Conservation (phyloP, 768 basidiomycete species). For the Naganishia vishniacii region DNA sequence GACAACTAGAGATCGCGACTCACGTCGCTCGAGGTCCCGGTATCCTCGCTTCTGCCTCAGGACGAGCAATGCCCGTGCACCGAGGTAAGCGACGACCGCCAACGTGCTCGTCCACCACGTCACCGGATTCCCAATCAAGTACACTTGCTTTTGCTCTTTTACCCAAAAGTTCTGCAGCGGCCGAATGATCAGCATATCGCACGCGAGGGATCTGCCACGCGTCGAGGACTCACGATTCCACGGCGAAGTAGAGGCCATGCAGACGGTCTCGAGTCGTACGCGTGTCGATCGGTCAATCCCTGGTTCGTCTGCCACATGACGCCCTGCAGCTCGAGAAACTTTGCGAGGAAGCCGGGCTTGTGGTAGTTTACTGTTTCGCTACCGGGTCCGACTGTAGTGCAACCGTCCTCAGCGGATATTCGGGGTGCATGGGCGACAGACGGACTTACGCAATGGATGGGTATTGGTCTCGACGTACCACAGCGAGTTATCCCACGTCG, state of each 20-base stretch:
- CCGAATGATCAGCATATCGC: not conserved
- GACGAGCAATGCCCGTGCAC: constrained; percentile 69
- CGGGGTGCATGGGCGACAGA: too few species aligned
- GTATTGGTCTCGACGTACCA: constrained; percentile 88
- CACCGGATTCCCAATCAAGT: constrained; percentile 88
- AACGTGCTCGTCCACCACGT: constrained; percentile 83
- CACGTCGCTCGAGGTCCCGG: constrained; percentile 86
- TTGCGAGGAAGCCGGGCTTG: constrained; percentile 78
- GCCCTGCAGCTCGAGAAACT: constrained; percentile 83
- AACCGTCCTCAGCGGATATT: too few species aligned
- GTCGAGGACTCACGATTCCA: constrained; percentile 69
- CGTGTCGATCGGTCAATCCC: constrained; percentile 88
- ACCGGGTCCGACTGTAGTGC: constrained; percentile 59
- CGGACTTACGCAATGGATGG: constrained; percentile 66
- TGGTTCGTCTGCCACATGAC: constrained; percentile 99
- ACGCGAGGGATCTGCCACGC: too few species aligned
- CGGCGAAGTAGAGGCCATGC: constrained; percentile 85
- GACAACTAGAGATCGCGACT: constrained; percentile 41
- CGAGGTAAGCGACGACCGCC: constrained; percentile 63
- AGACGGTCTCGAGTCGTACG: constrained; percentile 86
- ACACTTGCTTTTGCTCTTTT: constrained; percentile 90
- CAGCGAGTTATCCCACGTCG: constrained; percentile 75
- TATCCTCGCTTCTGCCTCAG: constrained; percentile 85
- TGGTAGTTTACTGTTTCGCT: constrained; percentile 84
- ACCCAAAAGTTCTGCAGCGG: constrained; percentile 87